Evolutionary conservation across 768 basidiomycete species (phyloP).

Genomic region (Leccinellum rugosiceps): DNA sequence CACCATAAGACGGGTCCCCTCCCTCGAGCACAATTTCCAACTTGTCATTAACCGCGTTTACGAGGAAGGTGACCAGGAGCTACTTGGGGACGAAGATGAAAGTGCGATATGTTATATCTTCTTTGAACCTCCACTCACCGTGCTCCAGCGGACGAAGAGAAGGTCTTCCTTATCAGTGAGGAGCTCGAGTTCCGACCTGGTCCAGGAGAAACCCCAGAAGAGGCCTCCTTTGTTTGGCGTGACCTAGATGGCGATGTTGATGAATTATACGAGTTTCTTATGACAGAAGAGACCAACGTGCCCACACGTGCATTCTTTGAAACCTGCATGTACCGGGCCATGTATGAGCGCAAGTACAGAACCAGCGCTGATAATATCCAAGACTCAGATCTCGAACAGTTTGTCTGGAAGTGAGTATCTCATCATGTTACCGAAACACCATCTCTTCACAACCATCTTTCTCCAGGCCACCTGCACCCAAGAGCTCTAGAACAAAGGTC

Average conservation of each 20-base stretch:
- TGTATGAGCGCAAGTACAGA: slow-evolving; percentile 93
- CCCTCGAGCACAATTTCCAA: slow-evolving; percentile 78
- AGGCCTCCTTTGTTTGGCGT: slow-evolving; percentile 86
- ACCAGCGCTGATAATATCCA: slow-evolving; percentile 62
- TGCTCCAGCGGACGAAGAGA: slow-evolving; percentile 83
- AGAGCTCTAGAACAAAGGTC: slow-evolving; percentile 16
- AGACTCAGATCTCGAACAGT: slow-evolving; percentile 71
- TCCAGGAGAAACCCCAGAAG: slow-evolving; percentile 64
- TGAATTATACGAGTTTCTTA: slow-evolving; percentile 92
- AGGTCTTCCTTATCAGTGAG: slow-evolving; percentile 87
- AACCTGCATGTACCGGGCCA: slow-evolving; percentile 90
- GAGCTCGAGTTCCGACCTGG: slow-evolving; percentile 84
- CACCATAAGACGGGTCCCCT: slow-evolving; percentile 81
- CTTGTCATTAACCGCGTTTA: slow-evolving; percentile 95
- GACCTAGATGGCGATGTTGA: slow-evolving; percentile 90
- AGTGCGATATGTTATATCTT: slow-evolving; percentile 43
- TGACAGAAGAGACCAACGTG: slow-evolving; percentile 65
- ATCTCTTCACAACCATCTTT: background rate
- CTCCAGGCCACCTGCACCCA: slow-evolving; percentile 23
- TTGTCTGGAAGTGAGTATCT: slow-evolving; percentile 74
- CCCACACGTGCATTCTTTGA: slow-evolving; percentile 89
- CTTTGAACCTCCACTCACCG: slow-evolving; percentile 2
- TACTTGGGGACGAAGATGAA: slow-evolving; percentile 92
- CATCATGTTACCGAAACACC: background rate
- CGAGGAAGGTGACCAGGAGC: slow-evolving; percentile 93